phyloP scores from a whole-genome alignment of 305 asterid species.

The Fraxinus dipetala region DNA sequence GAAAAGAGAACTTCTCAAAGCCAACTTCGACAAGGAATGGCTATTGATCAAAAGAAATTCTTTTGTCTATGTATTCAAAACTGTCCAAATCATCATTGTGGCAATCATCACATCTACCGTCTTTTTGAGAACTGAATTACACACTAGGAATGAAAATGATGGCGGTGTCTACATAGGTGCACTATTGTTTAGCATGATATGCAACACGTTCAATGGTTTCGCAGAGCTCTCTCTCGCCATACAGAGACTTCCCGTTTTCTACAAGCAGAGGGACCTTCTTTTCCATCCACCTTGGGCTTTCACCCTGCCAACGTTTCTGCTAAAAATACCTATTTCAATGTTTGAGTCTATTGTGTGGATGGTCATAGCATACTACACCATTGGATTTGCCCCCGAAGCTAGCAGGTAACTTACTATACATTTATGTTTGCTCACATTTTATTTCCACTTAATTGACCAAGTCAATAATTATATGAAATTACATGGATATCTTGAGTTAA shows the following conservation, averaged over 20 bases:
- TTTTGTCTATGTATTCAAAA: constrained; percentile 26
- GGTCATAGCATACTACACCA: constrained; percentile 27
- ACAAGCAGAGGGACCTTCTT: constrained; percentile 35
- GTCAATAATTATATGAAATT: not conserved
- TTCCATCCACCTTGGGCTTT: constrained; percentile 41
- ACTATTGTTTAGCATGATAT: constrained; percentile 24
- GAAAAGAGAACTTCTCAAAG: constrained; percentile 23
- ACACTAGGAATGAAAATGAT: constrained; percentile 24
- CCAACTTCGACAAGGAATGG: constrained; percentile 31
- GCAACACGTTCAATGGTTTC: constrained; percentile 29
- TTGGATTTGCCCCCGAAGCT: constrained; percentile 38
- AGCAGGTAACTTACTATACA: constrained; percentile 27
- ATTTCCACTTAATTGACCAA: not conserved
- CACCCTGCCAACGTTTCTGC: constrained; percentile 32
- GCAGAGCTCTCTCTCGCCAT: constrained; percentile 36
- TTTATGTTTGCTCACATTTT: not conserved
- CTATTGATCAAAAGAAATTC: constrained; percentile 33
- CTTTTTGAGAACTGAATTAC: constrained; percentile 29
- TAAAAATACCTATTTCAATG: constrained; percentile 29
- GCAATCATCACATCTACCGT: constrained; percentile 35
- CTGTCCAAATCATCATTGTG: constrained; percentile 26
- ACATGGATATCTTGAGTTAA: not conserved
- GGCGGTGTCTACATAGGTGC: constrained; percentile 36
- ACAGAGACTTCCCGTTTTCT: constrained; percentile 32
- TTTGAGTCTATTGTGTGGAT: constrained; percentile 31